Conservation (phyloP, 2,329 filamentous ascomycete species). For the Talaromyces sp. region DNA sequence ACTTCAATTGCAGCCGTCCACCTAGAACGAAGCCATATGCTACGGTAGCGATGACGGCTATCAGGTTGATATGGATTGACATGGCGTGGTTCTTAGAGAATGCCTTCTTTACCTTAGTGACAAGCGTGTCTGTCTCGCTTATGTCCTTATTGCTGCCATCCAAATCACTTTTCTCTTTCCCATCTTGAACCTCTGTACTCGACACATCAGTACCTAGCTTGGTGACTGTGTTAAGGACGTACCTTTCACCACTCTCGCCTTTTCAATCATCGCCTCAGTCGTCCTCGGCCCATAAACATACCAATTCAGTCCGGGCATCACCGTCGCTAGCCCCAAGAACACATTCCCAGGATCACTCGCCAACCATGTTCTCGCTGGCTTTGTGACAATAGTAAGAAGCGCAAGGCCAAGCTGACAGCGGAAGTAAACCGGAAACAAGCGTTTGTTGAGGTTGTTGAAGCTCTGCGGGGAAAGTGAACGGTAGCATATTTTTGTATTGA, state of each 20-base stretch:
- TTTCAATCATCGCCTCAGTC: constrained; percentile 32
- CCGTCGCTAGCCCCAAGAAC: constrained; percentile 30
- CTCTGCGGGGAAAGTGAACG: constrained; percentile 33
- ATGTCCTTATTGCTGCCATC: no score
- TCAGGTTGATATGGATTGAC: constrained; percentile 44
- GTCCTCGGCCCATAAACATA: constrained; percentile 37
- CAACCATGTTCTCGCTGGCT: constrained; percentile 33
- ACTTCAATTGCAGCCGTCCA: constrained; percentile 18
- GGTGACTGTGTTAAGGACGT: not conserved
- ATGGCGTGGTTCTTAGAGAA: constrained; percentile 42
- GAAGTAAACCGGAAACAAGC: constrained; percentile 42
- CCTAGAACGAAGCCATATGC: constrained; percentile 29
- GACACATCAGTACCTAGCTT: no score
- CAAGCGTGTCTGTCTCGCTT: not conserved
- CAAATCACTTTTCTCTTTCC: not conserved
- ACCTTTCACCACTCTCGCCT: constrained; percentile 26
- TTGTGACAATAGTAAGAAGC: constrained; percentile 30
- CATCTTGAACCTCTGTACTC: constrained; percentile 3
- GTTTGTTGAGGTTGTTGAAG: constrained; percentile 41
- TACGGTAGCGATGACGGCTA: constrained; percentile 33
- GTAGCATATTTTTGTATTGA: constrained; percentile 41
- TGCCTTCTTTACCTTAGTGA: constrained; percentile 26
- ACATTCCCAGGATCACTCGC: constrained; percentile 24
- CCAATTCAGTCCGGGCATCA: constrained; percentile 37
- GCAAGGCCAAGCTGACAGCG: constrained; percentile 35